Conservation (phyloP, 2,329 filamentous ascomycete species). For the Grosmannia huntii region DNA sequence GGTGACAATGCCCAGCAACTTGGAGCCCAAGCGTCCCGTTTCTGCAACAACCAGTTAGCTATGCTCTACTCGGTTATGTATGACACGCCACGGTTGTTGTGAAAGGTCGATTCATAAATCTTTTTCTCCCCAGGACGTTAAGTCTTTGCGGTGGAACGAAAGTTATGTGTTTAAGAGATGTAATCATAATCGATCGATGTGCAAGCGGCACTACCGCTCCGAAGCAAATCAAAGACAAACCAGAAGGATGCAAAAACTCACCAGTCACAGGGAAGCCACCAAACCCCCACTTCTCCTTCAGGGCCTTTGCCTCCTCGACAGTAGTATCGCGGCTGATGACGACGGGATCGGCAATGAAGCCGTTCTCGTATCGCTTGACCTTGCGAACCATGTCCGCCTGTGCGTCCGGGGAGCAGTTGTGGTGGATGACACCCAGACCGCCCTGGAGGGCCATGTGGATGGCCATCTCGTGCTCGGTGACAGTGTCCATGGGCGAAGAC, state of each 20-base stretch:
- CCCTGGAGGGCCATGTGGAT: conserved; percentile 91
- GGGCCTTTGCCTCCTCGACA: conserved; percentile 75
- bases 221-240: neutral
- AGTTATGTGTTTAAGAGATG: conserved; percentile 72
- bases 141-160: conserved; percentile 99
- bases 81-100: neutral
- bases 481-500: conserved; percentile 98
- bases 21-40: conserved; percentile 82
- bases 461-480: conserved; percentile 98
- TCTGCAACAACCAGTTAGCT: conserved; percentile 43
- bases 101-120: conserved; percentile 8
- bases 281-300: conserved; percentile 98
- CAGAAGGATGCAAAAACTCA: conserved; percentile 37
- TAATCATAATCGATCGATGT: conserved; percentile 56
- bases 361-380: conserved; percentile 98
- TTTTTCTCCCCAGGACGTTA: conserved; percentile 72
- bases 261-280: conserved; percentile 97
- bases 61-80: conserved; percentile 4
- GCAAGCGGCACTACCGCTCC: neutral
- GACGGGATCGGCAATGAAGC: conserved; percentile 92
- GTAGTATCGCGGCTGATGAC: conserved; percentile 81
- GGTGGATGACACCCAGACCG: conserved; percentile 89
- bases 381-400: conserved; percentile 99
- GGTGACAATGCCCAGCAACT: conserved; percentile 93
- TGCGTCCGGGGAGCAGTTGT: conserved; percentile 96